These are phyloP conservation scores for Heliamphora pulchella DNA, from an alignment of 179 eudicot genomes.

Conservation along the genomic window DNA sequence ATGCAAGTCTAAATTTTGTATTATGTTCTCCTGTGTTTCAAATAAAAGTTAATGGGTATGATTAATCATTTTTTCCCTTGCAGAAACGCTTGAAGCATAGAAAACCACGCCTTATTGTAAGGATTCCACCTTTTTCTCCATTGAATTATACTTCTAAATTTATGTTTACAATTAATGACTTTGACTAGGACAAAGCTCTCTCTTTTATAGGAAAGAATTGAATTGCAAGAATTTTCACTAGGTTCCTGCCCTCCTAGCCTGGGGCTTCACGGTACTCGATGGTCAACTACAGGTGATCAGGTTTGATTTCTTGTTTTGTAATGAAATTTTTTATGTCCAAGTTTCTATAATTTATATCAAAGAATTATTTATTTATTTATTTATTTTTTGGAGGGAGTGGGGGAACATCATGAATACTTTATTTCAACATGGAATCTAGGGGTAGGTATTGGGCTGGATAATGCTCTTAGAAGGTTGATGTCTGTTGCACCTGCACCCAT, in stretches of 20 bases:
- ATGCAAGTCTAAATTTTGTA: not conserved
- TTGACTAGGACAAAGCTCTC: not conserved
- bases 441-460: not conserved
- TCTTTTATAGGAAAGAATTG: slow-evolving; percentile 71
- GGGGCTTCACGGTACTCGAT: slow-evolving; percentile 77
- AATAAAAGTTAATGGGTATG: slow-evolving; percentile 8
- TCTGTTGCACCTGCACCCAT: not conserved
- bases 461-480: not conserved
- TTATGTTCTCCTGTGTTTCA: not conserved
- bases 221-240: slow-evolving; percentile 82
- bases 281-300: slow-evolving; percentile 76
- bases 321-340: not conserved
- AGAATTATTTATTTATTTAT: not conserved
- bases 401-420: not conserved
- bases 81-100: slow-evolving; percentile 91
- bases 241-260: slow-evolving; percentile 73
- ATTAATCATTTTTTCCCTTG: slow-evolving; percentile 17
- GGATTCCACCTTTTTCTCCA: slow-evolving; percentile 20
- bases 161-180: not conserved
- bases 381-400: not conserved
- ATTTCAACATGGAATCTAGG: not conserved
- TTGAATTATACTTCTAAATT: slow-evolving; percentile 4
- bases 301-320: slow-evolving; percentile 31
- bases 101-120: slow-evolving; percentile 76
- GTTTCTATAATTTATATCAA: not conserved